Conservation (phyloP, 345 rosid genomes). For the Brassica rapa region DNA sequence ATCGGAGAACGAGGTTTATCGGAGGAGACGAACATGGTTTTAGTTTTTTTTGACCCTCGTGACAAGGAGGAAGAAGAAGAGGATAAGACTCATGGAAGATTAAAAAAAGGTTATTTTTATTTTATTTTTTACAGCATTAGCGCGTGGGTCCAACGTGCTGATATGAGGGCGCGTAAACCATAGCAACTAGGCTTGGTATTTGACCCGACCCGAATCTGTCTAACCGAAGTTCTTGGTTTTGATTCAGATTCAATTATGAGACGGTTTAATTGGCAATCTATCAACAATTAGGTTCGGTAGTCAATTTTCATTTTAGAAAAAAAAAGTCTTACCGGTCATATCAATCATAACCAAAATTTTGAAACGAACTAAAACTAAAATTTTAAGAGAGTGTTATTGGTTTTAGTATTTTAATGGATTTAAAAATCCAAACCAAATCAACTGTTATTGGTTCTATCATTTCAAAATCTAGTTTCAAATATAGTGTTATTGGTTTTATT, state of each 20-base stretch:
- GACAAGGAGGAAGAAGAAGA: background rate
- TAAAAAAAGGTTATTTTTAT: background rate
- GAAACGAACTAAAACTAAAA: too few species aligned
- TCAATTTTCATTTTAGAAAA: too few species aligned
- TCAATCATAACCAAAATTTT: background rate
- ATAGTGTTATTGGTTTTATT: too few species aligned
- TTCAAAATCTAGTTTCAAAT: too few species aligned
- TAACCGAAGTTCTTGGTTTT: background rate
- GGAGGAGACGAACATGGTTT: constrained; percentile 70
- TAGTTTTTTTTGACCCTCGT: background rate
- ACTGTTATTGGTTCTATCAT: too few species aligned
- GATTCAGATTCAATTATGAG: background rate
- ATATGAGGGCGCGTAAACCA: background rate
- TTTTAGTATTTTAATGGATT: too few species aligned
- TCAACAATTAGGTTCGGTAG: background rate
- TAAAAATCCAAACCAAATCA: too few species aligned
- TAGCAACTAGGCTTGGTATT: background rate
- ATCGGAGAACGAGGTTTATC: constrained; percentile 34
- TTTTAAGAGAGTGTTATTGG: too few species aligned
- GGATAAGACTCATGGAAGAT: background rate
- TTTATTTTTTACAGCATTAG: background rate
- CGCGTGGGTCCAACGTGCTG: background rate
- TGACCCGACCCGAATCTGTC: background rate
- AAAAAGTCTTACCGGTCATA: too few species aligned
- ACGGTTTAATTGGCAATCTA: background rate